phyloP scores from a whole-genome alignment of 78 protist genomes.

The Bodo saltans region DNA sequence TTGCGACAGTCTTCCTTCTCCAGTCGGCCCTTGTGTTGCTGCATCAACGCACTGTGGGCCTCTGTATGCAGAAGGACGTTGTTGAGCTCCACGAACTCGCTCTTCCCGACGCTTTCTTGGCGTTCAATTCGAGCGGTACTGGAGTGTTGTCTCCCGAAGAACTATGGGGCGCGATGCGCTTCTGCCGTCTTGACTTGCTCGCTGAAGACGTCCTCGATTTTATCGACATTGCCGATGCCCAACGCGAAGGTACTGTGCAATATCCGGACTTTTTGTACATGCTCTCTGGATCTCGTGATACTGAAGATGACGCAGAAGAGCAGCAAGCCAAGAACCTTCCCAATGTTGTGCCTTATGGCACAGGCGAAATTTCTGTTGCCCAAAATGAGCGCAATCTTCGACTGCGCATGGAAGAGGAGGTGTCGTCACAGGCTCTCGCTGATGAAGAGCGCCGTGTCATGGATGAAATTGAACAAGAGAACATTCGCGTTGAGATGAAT shows the following conservation, averaged over 20 bases:
- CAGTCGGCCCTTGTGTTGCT: not conserved
- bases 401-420: not conserved
- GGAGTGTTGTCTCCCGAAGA: constrained; percentile 16
- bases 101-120: constrained; percentile 15
- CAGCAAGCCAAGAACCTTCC: constrained; percentile 11
- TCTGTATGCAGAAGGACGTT: not conserved
- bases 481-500: not conserved
- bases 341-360: not conserved
- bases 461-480: not conserved
- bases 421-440: not conserved
- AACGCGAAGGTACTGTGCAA: not conserved
- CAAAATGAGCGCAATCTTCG: not conserved
- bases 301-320: not conserved
- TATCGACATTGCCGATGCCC: constrained; percentile 2
- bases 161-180: constrained; percentile 18
- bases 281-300: not conserved
- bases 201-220: constrained; percentile 13
- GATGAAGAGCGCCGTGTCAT: not conserved
- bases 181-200: not conserved
- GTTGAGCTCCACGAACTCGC: not conserved
- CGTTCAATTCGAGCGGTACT: not conserved
- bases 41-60: constrained; percentile 9
- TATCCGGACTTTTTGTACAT: not conserved
- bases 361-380: not conserved
- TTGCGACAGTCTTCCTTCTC: not conserved